These are phyloP conservation scores for Biscogniauxia sp. DNA, from an alignment of 2,329 filamentous ascomycete genomes.

Conservation along the genomic window DNA sequence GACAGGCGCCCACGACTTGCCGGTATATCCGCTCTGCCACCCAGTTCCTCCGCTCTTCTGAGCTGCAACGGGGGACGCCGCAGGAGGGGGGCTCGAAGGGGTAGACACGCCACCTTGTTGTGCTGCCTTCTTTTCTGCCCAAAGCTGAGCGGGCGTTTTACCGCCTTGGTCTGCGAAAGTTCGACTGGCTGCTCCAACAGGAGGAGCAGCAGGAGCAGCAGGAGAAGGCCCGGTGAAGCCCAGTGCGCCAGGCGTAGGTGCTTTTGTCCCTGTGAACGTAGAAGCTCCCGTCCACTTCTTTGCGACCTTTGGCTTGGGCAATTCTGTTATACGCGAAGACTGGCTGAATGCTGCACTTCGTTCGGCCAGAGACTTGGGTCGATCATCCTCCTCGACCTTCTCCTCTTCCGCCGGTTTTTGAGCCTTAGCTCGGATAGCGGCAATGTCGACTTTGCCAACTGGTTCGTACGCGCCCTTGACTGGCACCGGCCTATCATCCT, in stretches of 20 bases:
- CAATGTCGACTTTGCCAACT: slow-evolving; percentile 94
- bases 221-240: slow-evolving; percentile 62
- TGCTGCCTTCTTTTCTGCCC: slow-evolving; percentile 95
- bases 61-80: slow-evolving; percentile 54
- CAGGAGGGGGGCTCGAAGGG: slow-evolving; percentile 39
- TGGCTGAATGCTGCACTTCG: slow-evolving; percentile 71
- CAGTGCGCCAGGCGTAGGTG: slow-evolving; percentile 71
- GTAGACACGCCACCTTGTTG: slow-evolving; percentile 65
- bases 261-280: slow-evolving; percentile 83
- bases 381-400: slow-evolving; percentile 35
- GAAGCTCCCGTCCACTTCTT: slow-evolving; percentile 78
- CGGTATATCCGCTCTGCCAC: slow-evolving; percentile 89
- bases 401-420: slow-evolving; percentile 55
- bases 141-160: slow-evolving; percentile 94
- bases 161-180: slow-evolving; percentile 94
- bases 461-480: slow-evolving; percentile 96
- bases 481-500: slow-evolving; percentile 76
- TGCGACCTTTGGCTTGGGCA: slow-evolving; percentile 93
- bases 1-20: slow-evolving; percentile 87
- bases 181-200: slow-evolving; percentile 78
- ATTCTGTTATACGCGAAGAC: slow-evolving; percentile 76
- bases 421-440: slow-evolving; percentile 81
- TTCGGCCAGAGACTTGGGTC: slow-evolving; percentile 67
- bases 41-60: slow-evolving; percentile 64
- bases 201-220: slow-evolving; percentile 51